Evolutionary conservation across 345 rosid genomes (phyloP).

Genomic region (Salix koriyanagi): DNA sequence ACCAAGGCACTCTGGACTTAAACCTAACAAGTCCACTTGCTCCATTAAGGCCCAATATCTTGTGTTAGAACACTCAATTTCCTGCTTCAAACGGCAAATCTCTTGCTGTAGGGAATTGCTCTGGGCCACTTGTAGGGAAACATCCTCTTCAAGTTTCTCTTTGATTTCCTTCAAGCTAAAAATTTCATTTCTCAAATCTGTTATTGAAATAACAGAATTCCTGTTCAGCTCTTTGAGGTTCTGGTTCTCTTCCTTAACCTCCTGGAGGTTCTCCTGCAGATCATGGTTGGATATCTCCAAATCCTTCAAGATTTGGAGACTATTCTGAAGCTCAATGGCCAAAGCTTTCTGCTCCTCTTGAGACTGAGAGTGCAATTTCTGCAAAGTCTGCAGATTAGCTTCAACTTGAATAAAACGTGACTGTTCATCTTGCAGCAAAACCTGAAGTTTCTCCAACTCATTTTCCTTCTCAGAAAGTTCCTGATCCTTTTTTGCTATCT

Average conservation of each 20-base stretch:
- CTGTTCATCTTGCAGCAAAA: conserved; percentile 51
- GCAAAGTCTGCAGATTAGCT: conserved; percentile 43
- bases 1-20: conserved; percentile 19
- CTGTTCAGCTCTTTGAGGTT: conserved; percentile 33
- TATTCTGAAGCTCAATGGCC: conserved; percentile 23
- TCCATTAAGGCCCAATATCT: conserved; percentile 23
- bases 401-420: conserved; percentile 59
- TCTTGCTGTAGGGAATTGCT: conserved; percentile 23
- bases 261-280: conserved; percentile 52
- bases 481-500: conserved; percentile 49
- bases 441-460: conserved; percentile 25
- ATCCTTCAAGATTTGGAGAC: conserved; percentile 26
- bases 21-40: conserved; percentile 20
- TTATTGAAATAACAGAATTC: conserved; percentile 44
- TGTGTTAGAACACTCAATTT: conserved; percentile 22
- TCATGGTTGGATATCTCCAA: conserved; percentile 25
- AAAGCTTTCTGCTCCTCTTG: conserved; percentile 34
- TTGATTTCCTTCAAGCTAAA: conserved; percentile 23
- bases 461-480: conserved; percentile 58
- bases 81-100: conserved; percentile 23
- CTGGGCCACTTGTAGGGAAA: conserved; percentile 18
- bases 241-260: conserved; percentile 34
- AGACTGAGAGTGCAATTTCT: conserved; percentile 30
- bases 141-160: conserved; percentile 23
- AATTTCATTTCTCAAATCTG: conserved; percentile 42